A percentile compares a stretch with the other conserved stretches of the same genome.
Evolutionary conservation across 257 asterid genomes (phyloP).

Genomic region (Mitragyna speciosa): DNA sequence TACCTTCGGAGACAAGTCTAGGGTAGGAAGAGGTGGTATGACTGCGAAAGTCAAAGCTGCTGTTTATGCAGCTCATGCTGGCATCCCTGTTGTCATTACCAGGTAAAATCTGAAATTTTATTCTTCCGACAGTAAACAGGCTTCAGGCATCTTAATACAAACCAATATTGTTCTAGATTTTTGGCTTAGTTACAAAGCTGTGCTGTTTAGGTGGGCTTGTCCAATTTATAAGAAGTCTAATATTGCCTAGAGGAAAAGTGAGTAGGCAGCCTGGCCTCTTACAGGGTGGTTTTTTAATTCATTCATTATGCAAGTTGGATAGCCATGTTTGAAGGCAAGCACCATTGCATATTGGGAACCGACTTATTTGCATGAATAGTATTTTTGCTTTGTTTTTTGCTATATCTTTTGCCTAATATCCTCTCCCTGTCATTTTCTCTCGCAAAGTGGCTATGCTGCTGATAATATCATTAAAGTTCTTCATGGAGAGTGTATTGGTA

Average conservation of each 20-base stretch:
- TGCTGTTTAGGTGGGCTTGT: not conserved
- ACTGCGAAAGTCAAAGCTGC: slow-evolving; percentile 94
- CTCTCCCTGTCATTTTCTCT: slow-evolving; percentile 1
- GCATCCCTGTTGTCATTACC: slow-evolving; percentile 75
- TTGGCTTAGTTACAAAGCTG: not conserved
- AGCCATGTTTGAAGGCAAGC: not conserved
- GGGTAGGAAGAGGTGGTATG: slow-evolving; percentile 94
- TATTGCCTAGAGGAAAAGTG: not conserved
- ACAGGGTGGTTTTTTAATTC: not conserved
- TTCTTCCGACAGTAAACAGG: not conserved
- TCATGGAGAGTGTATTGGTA: slow-evolving; percentile 63
- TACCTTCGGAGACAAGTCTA: slow-evolving; percentile 81
- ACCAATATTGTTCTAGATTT: not conserved
- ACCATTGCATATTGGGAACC: not conserved
- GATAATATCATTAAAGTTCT: slow-evolving; percentile 61
- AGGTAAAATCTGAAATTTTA: slow-evolving; percentile 38
- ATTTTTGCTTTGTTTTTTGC: not conserved
- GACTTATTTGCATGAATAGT: not conserved
- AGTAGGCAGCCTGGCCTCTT: not conserved
- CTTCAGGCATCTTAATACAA: not conserved
- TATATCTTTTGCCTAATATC: not conserved
- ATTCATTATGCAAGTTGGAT: not conserved
- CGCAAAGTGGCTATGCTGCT: slow-evolving; percentile 57
- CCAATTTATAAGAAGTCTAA: not conserved
- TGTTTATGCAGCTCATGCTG: slow-evolving; percentile 59